Percentiles rank a stretch among this genome's conserved stretches.
These are phyloP conservation scores for Neostapfia colusana DNA, from an alignment of 176 grass and related monocot genomes.

Conservation along the genomic window DNA sequence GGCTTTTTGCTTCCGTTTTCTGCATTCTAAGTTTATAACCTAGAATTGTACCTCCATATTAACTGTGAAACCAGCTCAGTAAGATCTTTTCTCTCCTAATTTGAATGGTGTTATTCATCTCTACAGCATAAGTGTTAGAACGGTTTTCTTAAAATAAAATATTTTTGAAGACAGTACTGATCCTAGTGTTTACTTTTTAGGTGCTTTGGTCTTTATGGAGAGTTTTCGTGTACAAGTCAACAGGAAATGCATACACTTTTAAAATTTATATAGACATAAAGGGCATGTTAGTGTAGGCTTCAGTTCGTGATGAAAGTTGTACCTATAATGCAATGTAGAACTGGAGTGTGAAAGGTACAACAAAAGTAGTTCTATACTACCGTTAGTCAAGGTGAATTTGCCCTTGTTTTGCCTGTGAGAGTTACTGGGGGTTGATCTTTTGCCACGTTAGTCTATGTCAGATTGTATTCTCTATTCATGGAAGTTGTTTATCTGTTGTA, in stretches of 20 bases:
- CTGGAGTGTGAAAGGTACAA: neutral
- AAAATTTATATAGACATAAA: neutral
- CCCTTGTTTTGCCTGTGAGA: neutral
- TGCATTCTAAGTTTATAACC: neutral
- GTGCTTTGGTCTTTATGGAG: neutral
- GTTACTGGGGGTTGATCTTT: neutral
- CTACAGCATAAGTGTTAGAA: neutral
- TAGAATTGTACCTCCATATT: neutral
- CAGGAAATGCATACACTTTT: slow-evolving; percentile 1
- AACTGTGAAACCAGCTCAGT: neutral
- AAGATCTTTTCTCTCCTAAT: neutral
- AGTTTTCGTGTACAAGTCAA: neutral
- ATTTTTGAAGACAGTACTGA: neutral
- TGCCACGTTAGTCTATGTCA: slow-evolving; percentile 13
- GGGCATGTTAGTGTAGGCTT: neutral
- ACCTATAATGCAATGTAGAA: neutral
- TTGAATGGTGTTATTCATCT: neutral
- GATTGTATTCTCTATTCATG: neutral
- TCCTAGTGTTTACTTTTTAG: too few relatives aligned
- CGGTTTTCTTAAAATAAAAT: neutral
- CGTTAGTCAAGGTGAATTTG: neutral
- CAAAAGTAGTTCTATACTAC: neutral
- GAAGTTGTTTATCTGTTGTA: neutral
- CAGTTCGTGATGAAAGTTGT: neutral
- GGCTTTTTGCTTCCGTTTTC: slow-evolving; percentile 1